A percentile compares a stretch with the other conserved stretches of the same genome.
Conservation (phyloP, 768 basidiomycete genomes). For the Lyophyllum shimeji region DNA sequence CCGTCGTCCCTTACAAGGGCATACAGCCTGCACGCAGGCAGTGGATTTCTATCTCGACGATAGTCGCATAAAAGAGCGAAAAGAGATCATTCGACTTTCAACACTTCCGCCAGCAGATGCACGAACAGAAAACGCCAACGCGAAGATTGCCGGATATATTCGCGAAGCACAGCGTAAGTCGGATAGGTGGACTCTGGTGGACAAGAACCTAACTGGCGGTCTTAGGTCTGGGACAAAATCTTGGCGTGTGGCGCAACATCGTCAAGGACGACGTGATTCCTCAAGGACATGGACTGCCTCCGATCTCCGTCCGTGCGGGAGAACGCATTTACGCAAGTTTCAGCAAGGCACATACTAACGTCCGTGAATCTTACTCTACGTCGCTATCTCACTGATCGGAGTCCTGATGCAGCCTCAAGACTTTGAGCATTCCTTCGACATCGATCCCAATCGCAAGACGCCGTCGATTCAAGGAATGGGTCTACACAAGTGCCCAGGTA, state of each 20-base stretch:
- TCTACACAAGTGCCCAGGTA: conserved; percentile 24
- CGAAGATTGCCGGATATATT: conserved; percentile 23
- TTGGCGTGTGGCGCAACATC: conserved; percentile 18
- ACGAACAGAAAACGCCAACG: conserved; percentile 9
- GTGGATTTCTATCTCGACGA: conserved; percentile 27
- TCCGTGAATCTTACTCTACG: conserved; percentile 2
- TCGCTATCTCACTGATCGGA: neutral
- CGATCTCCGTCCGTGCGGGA: conserved; percentile 12
- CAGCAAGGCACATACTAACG: conserved; percentile 14
- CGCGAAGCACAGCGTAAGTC: conserved; percentile 24
- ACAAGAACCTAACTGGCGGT: neutral
- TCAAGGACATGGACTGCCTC: conserved; percentile 7
- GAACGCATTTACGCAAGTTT: conserved; percentile 19
- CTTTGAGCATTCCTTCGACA: conserved; percentile 8
- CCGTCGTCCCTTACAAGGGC: neutral
- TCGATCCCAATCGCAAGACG: conserved; percentile 12
- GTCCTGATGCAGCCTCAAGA: conserved; percentile 8
- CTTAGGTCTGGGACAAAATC: conserved; percentile 15
- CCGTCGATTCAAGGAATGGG: conserved; percentile 22
- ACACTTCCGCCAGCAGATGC: conserved; percentile 11
- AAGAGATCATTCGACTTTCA: conserved; percentile 20
- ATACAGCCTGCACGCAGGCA: conserved; percentile 22
- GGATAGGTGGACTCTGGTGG: neutral
- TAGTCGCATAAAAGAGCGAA: conserved; percentile 10
- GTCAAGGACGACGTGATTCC: conserved; percentile 9